Conservation (phyloP, 1,284 basidiomycete genomes). For the Paramarasmius palmivorus region DNA sequence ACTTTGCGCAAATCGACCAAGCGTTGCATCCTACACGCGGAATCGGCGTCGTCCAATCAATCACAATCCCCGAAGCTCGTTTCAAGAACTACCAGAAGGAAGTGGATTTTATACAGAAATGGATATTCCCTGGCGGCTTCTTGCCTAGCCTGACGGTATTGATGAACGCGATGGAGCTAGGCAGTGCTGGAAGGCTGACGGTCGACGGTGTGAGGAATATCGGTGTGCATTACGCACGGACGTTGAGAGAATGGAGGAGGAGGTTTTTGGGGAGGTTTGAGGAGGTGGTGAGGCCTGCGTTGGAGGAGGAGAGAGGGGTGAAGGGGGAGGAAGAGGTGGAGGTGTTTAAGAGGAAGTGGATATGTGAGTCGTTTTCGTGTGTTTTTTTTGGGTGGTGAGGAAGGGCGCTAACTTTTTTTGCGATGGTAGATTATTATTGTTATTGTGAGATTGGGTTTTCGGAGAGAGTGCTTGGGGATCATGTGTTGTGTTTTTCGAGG, state of each 20-base stretch:
- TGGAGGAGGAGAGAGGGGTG: slow-evolving; percentile 55
- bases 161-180: slow-evolving; percentile 53
- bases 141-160: slow-evolving; percentile 71
- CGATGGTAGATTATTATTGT: neutral
- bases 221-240: slow-evolving; percentile 80
- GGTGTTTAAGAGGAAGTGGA: slow-evolving; percentile 80
- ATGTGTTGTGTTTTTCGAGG: too few relatives aligned
- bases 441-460: neutral
- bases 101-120: slow-evolving; percentile 82
- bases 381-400: neutral
- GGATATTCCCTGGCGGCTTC: slow-evolving; percentile 81
- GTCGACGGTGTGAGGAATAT: slow-evolving; percentile 80
- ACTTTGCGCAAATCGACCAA: slow-evolving; percentile 71
- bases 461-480: too few relatives aligned
- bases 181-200: slow-evolving; percentile 59
- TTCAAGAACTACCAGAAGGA: slow-evolving; percentile 59
- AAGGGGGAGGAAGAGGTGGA: slow-evolving; percentile 62
- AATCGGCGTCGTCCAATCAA: slow-evolving; percentile 75
- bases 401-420: slow-evolving; percentile 2
- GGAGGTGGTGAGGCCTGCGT: slow-evolving; percentile 57
- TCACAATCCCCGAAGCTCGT: slow-evolving; percentile 78
- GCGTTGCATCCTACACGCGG: slow-evolving; percentile 65
- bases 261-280: slow-evolving; percentile 72
- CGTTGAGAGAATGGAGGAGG: slow-evolving; percentile 79
- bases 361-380: slow-evolving; percentile 52